These are phyloP conservation scores for Aquanectria penicillioides DNA, from an alignment of 2,329 filamentous ascomycete genomes.

Conservation along the genomic window DNA sequence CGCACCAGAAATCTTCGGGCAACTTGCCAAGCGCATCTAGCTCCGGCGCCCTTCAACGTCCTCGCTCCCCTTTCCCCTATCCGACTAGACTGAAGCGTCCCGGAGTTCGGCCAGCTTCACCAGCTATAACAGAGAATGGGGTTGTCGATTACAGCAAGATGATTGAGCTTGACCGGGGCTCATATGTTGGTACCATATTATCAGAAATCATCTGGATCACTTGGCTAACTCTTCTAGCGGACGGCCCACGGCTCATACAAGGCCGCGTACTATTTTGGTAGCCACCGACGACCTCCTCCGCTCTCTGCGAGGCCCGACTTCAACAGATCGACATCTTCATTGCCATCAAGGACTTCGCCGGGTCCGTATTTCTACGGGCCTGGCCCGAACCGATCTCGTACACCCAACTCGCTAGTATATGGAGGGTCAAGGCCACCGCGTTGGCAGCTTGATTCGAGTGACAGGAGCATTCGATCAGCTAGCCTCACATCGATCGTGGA, in stretches of 20 bases:
- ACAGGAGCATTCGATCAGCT: slow-evolving; percentile 53
- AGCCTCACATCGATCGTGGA: slow-evolving; percentile 63
- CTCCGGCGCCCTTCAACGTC: slow-evolving; percentile 56
- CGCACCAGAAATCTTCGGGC: slow-evolving; percentile 58
- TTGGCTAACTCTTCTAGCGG: slow-evolving; percentile 49
- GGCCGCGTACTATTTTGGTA: slow-evolving; percentile 47
- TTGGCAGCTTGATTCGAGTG: slow-evolving; percentile 46
- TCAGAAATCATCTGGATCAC: neutral
- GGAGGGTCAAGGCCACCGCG: slow-evolving; percentile 42
- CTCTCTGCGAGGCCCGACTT: slow-evolving; percentile 52
- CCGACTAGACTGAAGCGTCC: slow-evolving; percentile 66
- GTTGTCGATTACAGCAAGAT: slow-evolving; percentile 60
- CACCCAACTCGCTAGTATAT: slow-evolving; percentile 48
- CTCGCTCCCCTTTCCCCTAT: slow-evolving; percentile 68
- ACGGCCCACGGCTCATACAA: slow-evolving; percentile 56
- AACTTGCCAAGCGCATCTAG: slow-evolving; percentile 60
- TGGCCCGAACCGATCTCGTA: slow-evolving; percentile 43
- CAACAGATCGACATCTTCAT: slow-evolving; percentile 53
- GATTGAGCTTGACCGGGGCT: slow-evolving; percentile 59
- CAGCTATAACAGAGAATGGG: slow-evolving; percentile 59
- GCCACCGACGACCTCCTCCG: slow-evolving; percentile 50
- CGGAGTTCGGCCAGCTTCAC: slow-evolving; percentile 60
- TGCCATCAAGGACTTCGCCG: slow-evolving; percentile 46
- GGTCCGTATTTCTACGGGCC: slow-evolving; percentile 34
- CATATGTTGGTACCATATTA: slow-evolving; percentile 51